Evolutionary conservation across 148 eudicot species (phyloP).

Genomic region (Vaccinium myrtillus): DNA sequence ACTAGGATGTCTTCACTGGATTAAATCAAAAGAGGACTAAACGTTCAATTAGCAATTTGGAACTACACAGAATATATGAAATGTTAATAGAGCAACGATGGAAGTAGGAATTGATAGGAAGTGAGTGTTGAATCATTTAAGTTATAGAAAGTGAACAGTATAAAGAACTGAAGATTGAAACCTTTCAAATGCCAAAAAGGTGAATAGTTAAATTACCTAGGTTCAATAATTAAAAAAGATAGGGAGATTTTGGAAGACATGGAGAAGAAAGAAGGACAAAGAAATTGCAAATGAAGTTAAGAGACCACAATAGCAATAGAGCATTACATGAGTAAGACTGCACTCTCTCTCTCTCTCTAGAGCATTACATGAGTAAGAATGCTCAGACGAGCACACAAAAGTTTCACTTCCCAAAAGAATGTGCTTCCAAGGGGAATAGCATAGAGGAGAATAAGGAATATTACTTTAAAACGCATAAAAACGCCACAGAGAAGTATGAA

Average conservation of each 20-base stretch:
- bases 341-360: background rate
- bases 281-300: background rate
- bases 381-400: background rate
- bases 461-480: background rate
- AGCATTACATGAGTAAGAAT: background rate
- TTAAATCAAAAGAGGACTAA: background rate
- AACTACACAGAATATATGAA: background rate
- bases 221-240: background rate
- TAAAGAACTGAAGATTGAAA: background rate
- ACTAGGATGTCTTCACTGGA: background rate
- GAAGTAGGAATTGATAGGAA: background rate
- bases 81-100: background rate
- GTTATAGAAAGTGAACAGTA: background rate
- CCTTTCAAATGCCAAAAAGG: background rate
- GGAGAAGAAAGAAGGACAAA: background rate
- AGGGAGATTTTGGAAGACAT: background rate
- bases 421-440: background rate
- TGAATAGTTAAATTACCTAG: background rate
- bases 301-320: constrained; percentile 5
- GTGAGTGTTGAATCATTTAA: background rate
- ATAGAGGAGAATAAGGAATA: background rate
- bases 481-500: background rate
- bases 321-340: background rate
- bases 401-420: background rate
- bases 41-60: background rate